These are phyloP conservation scores for Zelonia costaricensis DNA, from an alignment of 208 protist species.

Conservation along the genomic window DNA sequence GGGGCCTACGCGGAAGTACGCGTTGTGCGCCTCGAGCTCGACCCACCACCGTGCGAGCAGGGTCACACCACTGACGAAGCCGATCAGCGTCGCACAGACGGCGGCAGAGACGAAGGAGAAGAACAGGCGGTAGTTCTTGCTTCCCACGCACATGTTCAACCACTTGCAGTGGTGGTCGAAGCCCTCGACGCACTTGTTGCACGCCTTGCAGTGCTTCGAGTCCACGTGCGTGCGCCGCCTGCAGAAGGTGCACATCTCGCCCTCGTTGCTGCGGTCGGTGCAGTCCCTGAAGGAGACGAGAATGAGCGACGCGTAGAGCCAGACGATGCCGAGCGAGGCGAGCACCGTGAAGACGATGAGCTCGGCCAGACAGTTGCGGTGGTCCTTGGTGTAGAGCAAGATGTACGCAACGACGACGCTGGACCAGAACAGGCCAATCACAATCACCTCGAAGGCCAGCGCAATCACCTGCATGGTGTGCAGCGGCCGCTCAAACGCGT, in stretches of 20 bases:
- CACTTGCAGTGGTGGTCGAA: conserved; percentile 95
- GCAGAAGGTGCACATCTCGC: conserved; percentile 72
- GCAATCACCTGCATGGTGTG: conserved; percentile 66
- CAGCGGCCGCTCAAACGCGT: conserved; percentile 73
- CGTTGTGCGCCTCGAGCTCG: conserved; percentile 34
- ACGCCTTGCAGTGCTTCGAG: conserved; percentile 90
- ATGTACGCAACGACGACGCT: conserved; percentile 45
- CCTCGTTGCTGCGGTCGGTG: conserved; percentile 47
- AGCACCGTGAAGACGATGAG: conserved; percentile 44
- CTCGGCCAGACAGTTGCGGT: conserved; percentile 37
- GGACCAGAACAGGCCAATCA: conserved; percentile 50
- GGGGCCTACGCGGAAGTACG: conserved; percentile 69
- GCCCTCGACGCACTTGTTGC: conserved; percentile 85
- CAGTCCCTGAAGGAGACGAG: conserved; percentile 67
- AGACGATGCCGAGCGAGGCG: conserved; percentile 12
- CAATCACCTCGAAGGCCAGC: conserved; percentile 39
- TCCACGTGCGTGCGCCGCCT: conserved; percentile 42
- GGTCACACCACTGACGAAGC: conserved; percentile 39
- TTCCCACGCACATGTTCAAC: conserved; percentile 91
- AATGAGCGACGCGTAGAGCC: conserved; percentile 24
- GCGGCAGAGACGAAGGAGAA: conserved; percentile 54
- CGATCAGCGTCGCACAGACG: conserved; percentile 26
- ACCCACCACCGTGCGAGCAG: conserved; percentile 64
- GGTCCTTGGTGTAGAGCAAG: conserved; percentile 41
- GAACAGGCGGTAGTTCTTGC: conserved; percentile 81